phyloP scores from a whole-genome alignment of 2,329 filamentous ascomycete species.

The Emergomyces africanus region DNA sequence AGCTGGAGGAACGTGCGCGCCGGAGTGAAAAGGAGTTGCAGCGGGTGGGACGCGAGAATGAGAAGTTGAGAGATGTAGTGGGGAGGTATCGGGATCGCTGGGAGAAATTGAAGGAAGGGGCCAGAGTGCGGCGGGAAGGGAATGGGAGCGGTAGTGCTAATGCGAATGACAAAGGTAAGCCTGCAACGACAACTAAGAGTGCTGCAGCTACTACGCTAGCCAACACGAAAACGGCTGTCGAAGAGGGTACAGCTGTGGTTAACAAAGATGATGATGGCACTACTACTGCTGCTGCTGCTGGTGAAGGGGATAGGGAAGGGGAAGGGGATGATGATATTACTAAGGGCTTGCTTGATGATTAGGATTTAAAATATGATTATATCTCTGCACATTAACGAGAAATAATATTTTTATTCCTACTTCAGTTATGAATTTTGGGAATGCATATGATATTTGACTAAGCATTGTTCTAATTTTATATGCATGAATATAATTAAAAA shows the following conservation, averaged over 20 bases:
- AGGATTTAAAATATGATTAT: neutral
- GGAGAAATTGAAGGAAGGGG: conserved; percentile 56
- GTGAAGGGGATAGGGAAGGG: neutral
- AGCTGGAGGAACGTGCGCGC: conserved; percentile 55
- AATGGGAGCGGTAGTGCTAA: conserved; percentile 4
- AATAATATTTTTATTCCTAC: too few species aligned
- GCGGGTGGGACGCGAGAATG: conserved; percentile 48
- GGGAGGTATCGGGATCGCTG: conserved; percentile 50
- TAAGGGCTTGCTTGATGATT: neutral
- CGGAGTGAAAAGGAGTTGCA: conserved; percentile 49
- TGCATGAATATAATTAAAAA: neutral
- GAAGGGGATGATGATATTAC: neutral
- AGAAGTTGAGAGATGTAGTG: conserved; percentile 44
- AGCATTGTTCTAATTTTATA: neutral
- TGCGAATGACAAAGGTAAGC: neutral
- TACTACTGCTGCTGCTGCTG: neutral
- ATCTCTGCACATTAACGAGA: neutral
- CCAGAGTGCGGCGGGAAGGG: conserved; percentile 33
- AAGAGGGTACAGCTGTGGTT: neutral
- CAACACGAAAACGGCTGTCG: neutral
- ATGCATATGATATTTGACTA: neutral
- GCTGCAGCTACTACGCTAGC: neutral
- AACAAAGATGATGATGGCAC: neutral
- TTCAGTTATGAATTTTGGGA: neutral
- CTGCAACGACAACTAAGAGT: neutral